Base-by-base conservation (phyloP, 2,329 filamentous ascomycete genomes). In the Parastagonospora nodorum region DNA sequence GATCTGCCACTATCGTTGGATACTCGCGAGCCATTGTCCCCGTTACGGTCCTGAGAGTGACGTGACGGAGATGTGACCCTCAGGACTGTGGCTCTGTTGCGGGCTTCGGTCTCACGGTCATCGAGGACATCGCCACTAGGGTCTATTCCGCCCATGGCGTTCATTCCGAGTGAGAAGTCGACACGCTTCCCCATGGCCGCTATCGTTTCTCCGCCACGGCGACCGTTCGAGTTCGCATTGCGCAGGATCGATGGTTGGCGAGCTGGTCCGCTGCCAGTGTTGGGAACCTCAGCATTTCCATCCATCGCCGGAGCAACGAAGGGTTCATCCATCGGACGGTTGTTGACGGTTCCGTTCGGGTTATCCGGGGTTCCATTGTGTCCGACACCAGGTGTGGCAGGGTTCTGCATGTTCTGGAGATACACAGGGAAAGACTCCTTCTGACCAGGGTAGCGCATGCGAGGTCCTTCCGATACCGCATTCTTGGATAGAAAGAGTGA, bases 391-490 rank as follows among this genome's bases (percentile, higher is more conserved):
- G 76, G 72, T 11, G 75, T 74, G 45, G 73, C 74, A 42, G 71
- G 68, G 48, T 79, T 78, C 44, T 78, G 77, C 8, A 78, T 68
- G 56, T 84, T 79, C 58, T 81, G 77, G 46, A 87, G 69, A 60
- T 86, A 90, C 57, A 90, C 80, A 0, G 88, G 88, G 69, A 85
- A 85, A 41, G 84, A 84, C 50, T 83, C 77, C 61, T 83, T 85
- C 52, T 86, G 84, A 53, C 89, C 87, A 45, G 88, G 86, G 74
- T 83, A 84, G 64, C 88, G 86, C 78, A 87, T 85, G 64, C 86
- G 84, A 37, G 92, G 91, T 47, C 89, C 89, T 79, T 96, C 89
- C 89, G 70, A 96, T 94, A 50, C 90, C 90, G 44, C 93, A 81
- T 48, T 90, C 85, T 54, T 89, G 83, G 79, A 97, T 92, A 48